phyloP scores from a whole-genome alignment of 73 alveolate genomes.

The Breviolum minutum region DNA sequence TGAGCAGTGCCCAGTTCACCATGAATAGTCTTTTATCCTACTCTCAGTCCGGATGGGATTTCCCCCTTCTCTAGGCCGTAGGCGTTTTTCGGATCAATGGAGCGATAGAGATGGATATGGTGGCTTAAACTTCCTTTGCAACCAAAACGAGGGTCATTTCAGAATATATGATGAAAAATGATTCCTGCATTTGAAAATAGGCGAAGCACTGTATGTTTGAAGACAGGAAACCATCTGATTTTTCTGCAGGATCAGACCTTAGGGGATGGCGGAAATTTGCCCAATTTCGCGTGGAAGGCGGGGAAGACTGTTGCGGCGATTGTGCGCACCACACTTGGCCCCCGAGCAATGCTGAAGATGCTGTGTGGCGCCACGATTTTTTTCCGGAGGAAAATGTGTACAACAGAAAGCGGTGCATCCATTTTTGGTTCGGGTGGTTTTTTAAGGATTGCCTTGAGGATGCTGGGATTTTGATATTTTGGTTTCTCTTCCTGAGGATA shows the following conservation, averaged over 20 bases:
- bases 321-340: conserved; percentile 99
- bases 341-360: conserved; percentile 99
- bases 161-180: too few relatives aligned
- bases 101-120: too few relatives aligned
- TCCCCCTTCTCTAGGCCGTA: too few relatives aligned
- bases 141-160: too few relatives aligned
- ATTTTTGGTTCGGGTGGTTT: neutral
- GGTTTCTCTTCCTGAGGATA: neutral
- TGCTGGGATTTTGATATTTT: neutral
- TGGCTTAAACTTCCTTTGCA: too few relatives aligned
- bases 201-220: neutral
- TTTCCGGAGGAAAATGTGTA: neutral
- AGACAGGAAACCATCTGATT: neutral
- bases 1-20: too few relatives aligned
- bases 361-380: conserved; percentile 98
- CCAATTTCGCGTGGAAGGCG: conserved; percentile 40
- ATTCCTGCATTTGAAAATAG: too few relatives aligned
- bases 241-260: neutral
- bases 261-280: too few relatives aligned
- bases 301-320: conserved; percentile 98
- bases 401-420: neutral
- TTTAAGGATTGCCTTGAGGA: neutral
- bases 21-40: too few relatives aligned
- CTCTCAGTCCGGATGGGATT: too few relatives aligned
- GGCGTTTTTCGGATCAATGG: too few relatives aligned